Percentiles rank a stretch among this genome's conserved stretches.
These are phyloP conservation scores for Trichoderma oligosporum DNA, from an alignment of 2,329 filamentous ascomycete species.

Conservation along the genomic window DNA sequence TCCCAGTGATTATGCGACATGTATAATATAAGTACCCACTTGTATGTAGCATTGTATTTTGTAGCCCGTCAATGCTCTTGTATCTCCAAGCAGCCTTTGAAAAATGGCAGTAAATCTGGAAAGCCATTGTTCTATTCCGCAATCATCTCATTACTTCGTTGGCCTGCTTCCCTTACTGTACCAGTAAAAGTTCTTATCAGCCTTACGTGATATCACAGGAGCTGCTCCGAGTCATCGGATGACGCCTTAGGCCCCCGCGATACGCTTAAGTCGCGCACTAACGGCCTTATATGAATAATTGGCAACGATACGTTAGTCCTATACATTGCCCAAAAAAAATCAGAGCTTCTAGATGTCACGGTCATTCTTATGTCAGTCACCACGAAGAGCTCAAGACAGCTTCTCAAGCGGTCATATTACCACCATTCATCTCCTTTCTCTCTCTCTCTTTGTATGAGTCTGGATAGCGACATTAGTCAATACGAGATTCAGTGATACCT, in stretches of 20 bases:
- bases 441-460: background rate
- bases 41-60: background rate
- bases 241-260: constrained; percentile 8
- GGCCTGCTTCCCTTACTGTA: too few species aligned
- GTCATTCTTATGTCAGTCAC: constrained; percentile 18
- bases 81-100: too few species aligned
- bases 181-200: background rate
- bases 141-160: too few species aligned
- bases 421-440: background rate
- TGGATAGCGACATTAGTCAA: background rate
- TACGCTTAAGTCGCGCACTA: background rate
- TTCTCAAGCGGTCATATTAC: background rate
- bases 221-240: background rate
- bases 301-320: background rate
- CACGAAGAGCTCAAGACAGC: constrained; percentile 4
- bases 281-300: background rate
- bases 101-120: too few species aligned
- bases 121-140: background rate
- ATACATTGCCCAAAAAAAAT: background rate
- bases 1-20: background rate
- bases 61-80: background rate
- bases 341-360: constrained; percentile 2
- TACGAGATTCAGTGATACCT: background rate
- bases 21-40: too few species aligned
- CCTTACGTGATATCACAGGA: constrained; percentile 7